A percentile compares a stretch with the other conserved stretches of the same genome.
Evolutionary conservation across 148 eudicot genomes (phyloP).

Genomic region (Cornus controversa): DNA sequence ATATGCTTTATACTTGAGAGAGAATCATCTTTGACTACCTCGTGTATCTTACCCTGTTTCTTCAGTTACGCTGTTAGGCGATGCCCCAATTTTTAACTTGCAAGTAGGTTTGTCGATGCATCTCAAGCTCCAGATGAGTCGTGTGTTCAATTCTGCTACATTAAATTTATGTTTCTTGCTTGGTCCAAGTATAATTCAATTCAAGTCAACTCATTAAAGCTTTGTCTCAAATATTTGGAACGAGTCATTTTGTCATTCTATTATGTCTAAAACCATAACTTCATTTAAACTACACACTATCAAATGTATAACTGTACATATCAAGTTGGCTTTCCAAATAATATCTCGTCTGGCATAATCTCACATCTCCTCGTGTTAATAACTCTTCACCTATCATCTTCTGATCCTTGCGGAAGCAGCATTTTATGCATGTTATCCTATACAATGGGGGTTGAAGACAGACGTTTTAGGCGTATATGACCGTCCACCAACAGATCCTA

Average conservation of each 20-base stretch:
- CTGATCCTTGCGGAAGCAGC: background rate
- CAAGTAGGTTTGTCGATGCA: background rate
- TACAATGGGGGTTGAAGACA: conserved; percentile 52
- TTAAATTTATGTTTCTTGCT: too few species aligned
- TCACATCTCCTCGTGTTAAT: background rate
- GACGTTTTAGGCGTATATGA: conserved; percentile 96
- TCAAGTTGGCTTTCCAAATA: background rate
- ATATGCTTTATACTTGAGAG: background rate
- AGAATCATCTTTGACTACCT: background rate
- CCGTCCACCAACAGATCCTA: conserved; percentile 86
- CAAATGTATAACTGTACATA: background rate
- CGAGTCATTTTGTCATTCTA: too few species aligned
- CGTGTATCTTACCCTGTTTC: background rate
- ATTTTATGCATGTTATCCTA: conserved; percentile 34
- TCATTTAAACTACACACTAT: too few species aligned
- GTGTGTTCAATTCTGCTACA: too few species aligned
- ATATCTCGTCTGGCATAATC: background rate
- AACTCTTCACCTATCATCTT: background rate
- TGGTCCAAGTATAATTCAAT: too few species aligned
- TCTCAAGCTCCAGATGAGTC: background rate
- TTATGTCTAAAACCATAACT: too few species aligned
- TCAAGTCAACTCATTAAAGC: too few species aligned
- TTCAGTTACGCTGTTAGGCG: background rate
- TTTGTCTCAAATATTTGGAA: too few species aligned
- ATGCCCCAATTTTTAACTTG: background rate